phyloP scores from a whole-genome alignment of 495 filamentous ascomycete species.

The Lophium mytilinum region DNA sequence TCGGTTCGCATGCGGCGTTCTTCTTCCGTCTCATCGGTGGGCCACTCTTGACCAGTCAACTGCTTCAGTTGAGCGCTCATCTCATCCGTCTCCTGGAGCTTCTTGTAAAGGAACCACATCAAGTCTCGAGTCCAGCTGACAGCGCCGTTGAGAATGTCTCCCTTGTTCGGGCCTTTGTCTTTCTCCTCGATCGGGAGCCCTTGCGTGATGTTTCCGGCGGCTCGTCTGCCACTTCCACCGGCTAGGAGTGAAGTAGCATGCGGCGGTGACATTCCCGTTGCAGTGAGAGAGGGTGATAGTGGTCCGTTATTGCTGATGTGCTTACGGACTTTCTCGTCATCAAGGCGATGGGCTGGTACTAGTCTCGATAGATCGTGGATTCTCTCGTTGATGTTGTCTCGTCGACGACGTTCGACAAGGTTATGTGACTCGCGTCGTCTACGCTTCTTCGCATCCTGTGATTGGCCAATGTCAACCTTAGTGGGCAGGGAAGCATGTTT shows the following conservation, averaged over 20 bases:
- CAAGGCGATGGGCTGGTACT: conserved; percentile 83
- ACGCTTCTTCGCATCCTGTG: conserved; percentile 88
- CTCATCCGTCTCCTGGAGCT: conserved; percentile 81
- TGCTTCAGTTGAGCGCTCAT: conserved; percentile 63
- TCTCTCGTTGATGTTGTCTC: conserved; percentile 97
- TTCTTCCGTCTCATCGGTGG: conserved; percentile 81
- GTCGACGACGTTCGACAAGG: conserved; percentile 83
- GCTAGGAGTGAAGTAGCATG: conserved; percentile 87
- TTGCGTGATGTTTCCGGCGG: conserved; percentile 82
- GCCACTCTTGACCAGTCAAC: conserved; percentile 58
- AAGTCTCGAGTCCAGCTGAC: conserved; percentile 95
- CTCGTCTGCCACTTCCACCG: conserved; percentile 72
- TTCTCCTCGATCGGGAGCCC: conserved; percentile 91
- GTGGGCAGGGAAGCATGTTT: conserved; percentile 63
- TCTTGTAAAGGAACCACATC: conserved; percentile 89
- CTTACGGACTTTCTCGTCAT: conserved; percentile 95
- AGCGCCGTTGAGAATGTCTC: conserved; percentile 93
- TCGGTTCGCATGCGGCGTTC: conserved; percentile 93
- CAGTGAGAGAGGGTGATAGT: conserved; percentile 68
- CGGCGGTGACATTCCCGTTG: conserved; percentile 51
- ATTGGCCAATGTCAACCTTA: conserved; percentile 53
- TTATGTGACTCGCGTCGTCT: conserved; percentile 92
- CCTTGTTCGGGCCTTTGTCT: conserved; percentile 97
- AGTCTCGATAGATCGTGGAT: conserved; percentile 94
- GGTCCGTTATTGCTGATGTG: conserved; percentile 84